Base-by-base conservation (phyloP, 352 stramenopile genomes). In the Phytopythium ostracodes region DNA sequence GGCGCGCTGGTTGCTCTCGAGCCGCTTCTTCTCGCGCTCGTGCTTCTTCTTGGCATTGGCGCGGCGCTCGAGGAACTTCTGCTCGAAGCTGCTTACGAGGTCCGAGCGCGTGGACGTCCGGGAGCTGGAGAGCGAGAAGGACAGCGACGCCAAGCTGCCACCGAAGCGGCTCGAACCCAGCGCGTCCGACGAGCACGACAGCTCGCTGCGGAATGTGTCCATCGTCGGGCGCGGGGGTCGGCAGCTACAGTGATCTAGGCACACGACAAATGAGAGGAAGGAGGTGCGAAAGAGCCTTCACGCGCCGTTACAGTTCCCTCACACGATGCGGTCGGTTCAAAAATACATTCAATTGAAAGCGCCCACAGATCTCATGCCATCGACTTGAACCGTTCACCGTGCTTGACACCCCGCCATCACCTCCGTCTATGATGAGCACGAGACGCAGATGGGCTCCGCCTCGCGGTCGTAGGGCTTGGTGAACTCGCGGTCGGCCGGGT, bases 401-500 rank as follows among this genome's bases (percentile, higher is more conserved):
- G 33, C 33, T 38, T 38, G 33, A 38, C 33, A 15, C 10, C 33
- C 10, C 10, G 33, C 3, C 10, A 5, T n/a, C 25, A 38, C 25
- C 12, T 27, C 12, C 43, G 25, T 31, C 47, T 43, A 95, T 18
- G 84, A 93, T 17, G 86, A 95, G 68, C 86, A 93, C n/a, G 86
- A 95, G 24, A 95, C 86, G 63, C 85, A 91, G 6, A 95, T 66
- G 22, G 76, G 73, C 25, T 79, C 65, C 4, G 62, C 65, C 1
- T 67, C 75, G 20, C 80, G 66, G 38, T 83, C 77, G 36, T 89
- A 69, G n/a, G 86, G 84, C 6, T 58, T 67, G 52, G 79, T 67
- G 64, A 82, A 88, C 18, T 68, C 56, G 31, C 73, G 69, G 64
- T 95, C 77, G 40, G 54, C 58, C 1, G 59, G 63, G 11, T 68